Base-by-base conservation (phyloP, 495 filamentous ascomycete genomes). In the Aspergillus nanangensis region DNA sequence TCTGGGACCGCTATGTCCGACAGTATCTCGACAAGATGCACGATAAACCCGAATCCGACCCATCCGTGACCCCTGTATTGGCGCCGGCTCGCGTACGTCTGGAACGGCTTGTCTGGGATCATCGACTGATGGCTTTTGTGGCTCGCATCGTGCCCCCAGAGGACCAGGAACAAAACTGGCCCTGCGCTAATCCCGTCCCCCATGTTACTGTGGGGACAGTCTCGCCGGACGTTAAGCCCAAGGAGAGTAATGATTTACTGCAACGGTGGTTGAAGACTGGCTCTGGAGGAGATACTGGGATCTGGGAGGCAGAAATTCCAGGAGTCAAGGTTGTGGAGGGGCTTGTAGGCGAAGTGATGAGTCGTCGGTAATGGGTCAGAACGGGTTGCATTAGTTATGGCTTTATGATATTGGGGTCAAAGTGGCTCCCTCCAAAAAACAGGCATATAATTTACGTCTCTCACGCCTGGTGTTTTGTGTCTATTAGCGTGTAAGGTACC, bases 201-300 rank as follows among this genome's bases (percentile, higher is more conserved):
- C 93, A 98, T 63, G 75, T 97, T 38, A 97, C 93, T 2, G 75
- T 96, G 14, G 93, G 93, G 2, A 98, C 93, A 1, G 78, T 79
- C 18, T 67, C 76, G 44, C 66, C 71, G 44, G 55, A 69, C 5
- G 79, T 98, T 51, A 96, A 96, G 67, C 93, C 93, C 2, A 88
- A 85, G 70, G 91, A 98, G 71, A 91, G 90, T 55, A 97, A 97
- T 55, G 83, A 88, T 47, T 58, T 98, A 57, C 64, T 98, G 41
- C 63, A 70, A 48, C 64, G 73, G 34, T 96, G 89, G 90, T 45
- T 80, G 50, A 55, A 74, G 52, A 54, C 62, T 15, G 81, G 78
- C 0, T 75, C 66, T 20, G 74, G 74, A 4, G 65, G 58, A 20
- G 61, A 67, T 9, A 76, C 63, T 14, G 79, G 79, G 0, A 71